phyloP scores from a whole-genome alignment of 2,329 filamentous ascomycete genomes.

The Grosmannia clavigera region DNA sequence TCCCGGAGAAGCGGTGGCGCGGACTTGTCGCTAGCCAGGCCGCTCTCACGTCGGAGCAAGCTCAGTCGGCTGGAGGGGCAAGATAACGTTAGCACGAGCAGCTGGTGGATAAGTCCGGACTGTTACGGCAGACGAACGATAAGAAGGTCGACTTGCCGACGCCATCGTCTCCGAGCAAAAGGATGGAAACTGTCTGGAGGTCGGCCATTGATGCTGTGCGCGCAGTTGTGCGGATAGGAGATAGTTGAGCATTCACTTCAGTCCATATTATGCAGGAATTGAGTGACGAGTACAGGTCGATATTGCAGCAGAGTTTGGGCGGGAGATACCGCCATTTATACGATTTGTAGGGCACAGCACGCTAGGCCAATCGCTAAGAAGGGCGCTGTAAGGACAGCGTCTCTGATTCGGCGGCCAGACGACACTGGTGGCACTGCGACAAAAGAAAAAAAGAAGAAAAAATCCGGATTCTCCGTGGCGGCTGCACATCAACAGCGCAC shows the following conservation, averaged over 20 bases:
- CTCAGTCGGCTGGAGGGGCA: constrained; percentile 35
- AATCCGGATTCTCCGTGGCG: not conserved
- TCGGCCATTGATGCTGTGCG: not conserved
- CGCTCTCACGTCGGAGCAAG: constrained; percentile 20
- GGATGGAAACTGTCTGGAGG: constrained; percentile 24
- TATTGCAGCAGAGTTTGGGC: too few species aligned
- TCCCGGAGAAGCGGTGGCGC: constrained; percentile 40
- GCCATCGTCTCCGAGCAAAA: constrained; percentile 46
- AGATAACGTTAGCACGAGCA: not conserved
- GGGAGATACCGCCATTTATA: not conserved
- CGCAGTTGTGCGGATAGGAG: not conserved
- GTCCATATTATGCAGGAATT: too few species aligned
- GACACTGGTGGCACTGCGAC: not conserved
- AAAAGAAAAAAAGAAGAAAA: not conserved
- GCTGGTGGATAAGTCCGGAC: constrained; percentile 1
- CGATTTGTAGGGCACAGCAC: not conserved
- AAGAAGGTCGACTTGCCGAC: constrained; percentile 51
- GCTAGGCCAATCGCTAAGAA: not conserved
- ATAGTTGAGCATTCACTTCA: not conserved
- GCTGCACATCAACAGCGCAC: too few species aligned
- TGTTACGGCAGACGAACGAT: constrained; percentile 32
- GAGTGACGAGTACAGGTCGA: not conserved
- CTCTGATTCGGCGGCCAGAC: not conserved
- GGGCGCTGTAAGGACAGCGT: not conserved
- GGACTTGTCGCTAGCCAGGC: constrained; percentile 22